phyloP scores from a whole-genome alignment of 2,329 filamentous ascomycete species.

The Colletotrichum orchidophilum region DNA sequence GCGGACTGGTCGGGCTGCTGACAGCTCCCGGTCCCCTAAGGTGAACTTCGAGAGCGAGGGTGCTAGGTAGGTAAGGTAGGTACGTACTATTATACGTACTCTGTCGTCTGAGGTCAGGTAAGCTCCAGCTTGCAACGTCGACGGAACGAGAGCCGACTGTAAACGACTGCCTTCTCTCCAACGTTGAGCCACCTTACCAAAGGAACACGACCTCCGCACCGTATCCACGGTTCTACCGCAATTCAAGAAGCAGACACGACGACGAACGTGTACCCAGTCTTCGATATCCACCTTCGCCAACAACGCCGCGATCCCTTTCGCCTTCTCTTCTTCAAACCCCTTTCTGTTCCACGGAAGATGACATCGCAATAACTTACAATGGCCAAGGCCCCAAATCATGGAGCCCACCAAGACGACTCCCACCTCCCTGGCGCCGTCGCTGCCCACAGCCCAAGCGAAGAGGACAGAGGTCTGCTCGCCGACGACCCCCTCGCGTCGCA shows the following conservation, averaged over 20 bases:
- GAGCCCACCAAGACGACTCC: conserved; percentile 32
- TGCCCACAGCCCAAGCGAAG: conserved; percentile 31
- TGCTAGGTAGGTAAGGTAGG: neutral
- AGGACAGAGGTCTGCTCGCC: conserved; percentile 38
- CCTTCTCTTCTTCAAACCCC: neutral
- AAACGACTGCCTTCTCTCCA: conserved; percentile 1
- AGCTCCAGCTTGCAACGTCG: conserved; percentile 31
- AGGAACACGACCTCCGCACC: neutral
- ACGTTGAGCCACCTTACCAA: neutral
- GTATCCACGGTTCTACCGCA: neutral
- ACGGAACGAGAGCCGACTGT: conserved; percentile 17
- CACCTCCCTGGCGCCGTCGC: conserved; percentile 25
- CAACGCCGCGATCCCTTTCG: neutral
- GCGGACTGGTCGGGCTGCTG: conserved; percentile 17
- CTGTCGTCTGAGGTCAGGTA: conserved; percentile 13
- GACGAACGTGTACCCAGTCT: neutral
- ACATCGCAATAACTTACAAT: conserved; percentile 36
- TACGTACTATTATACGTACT: conserved; percentile 18
- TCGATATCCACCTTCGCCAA: neutral
- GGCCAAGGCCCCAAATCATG: conserved; percentile 35
- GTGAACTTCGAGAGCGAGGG: neutral
- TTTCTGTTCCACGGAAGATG: conserved; percentile 30
- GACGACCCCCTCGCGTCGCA: conserved; percentile 35
- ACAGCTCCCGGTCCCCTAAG: conserved; percentile 28
- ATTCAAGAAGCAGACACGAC: neutral